These are phyloP conservation scores for Lachancea kluyveri DNA, from an alignment of 805 yeast genomes.

Conservation along the genomic window DNA sequence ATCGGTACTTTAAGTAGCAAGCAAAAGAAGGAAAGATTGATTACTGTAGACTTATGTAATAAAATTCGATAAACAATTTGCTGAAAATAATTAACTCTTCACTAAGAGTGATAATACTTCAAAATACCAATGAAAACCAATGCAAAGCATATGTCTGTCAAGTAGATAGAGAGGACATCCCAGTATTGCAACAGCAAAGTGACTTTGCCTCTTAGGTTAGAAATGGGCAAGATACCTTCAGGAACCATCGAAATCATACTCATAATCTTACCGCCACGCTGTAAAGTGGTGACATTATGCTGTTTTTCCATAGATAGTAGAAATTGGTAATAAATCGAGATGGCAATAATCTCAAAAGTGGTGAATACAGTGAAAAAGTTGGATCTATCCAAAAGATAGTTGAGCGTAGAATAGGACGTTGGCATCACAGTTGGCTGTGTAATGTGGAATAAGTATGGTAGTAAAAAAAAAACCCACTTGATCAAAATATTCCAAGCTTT, in stretches of 20 bases:
- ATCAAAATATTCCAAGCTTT: conserved; percentile 26
- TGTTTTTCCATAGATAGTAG: conserved; percentile 22
- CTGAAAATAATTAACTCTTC: neutral
- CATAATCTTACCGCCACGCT: conserved; percentile 25
- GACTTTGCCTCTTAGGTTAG: conserved; percentile 23
- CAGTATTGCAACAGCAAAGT: conserved; percentile 24
- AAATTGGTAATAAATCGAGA: conserved; percentile 28
- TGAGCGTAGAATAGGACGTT: neutral
- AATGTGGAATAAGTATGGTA: conserved; percentile 27
- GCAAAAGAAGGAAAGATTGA: conserved; percentile 1
- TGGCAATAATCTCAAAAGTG: conserved; percentile 29
- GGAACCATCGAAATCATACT: conserved; percentile 28
- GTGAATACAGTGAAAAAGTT: conserved; percentile 31
- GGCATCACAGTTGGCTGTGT: conserved; percentile 14
- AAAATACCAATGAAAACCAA: conserved; percentile 26
- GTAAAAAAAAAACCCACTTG: conserved; percentile 27
- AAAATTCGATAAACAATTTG: no score
- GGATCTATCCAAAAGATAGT: conserved; percentile 16
- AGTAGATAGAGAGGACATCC: conserved; percentile 30
- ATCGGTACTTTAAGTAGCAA: neutral
- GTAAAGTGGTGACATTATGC: conserved; percentile 22
- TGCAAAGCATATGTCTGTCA: conserved; percentile 30
- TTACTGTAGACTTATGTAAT: no score
- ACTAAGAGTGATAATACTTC: conserved; percentile 12
- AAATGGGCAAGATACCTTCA: conserved; percentile 29